Evolutionary conservation across 768 basidiomycete genomes (phyloP), one percentile per base, ranked within the genome.

Genomic region (Podaxis mareebaensis): DNA sequence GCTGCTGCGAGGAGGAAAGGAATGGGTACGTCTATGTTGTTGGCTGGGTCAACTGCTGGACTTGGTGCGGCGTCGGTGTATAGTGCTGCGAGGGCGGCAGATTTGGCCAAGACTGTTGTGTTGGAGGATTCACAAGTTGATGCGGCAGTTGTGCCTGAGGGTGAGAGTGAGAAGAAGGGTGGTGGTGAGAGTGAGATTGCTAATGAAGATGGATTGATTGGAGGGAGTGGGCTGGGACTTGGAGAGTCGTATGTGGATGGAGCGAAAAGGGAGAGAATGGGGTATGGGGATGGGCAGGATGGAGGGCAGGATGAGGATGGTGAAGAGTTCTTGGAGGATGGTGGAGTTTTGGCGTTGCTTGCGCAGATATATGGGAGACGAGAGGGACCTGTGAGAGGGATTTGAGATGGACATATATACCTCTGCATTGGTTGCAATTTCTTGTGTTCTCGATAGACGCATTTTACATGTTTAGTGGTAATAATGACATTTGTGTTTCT

Each of bases 311-410:
- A 86, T 15, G 81, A 89, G 51, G 87, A 87, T 11, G 33, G 33
- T 8, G 91, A 89, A 26, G 79, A 75, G 20, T 44, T 66, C 20
- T 69, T 91, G 65, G 86, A 86, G 69, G 93, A 95, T 74, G 92
- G 85, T 0, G 95, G 95, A 17, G 89, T 97, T 66, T 76, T 96
- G 65, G 93, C 92, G 22, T 71, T 97, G 66, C 72, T 97, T 68
- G 90, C 92, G 48, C 90, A 96, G 78, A 95, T 97, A 56, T 94
- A 96, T 74, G 86, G 83, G 52, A 79, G 83, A 67, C 80, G 78
- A 65, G 85, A 86, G 53, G 82, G 80, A 61, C 80, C 81, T 60
- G 75, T 78, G 4, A 77, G 82, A 51, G 78, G 81, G 20, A 80
- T 86, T 60, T 82, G 46, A 53, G 13, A 52, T 46, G 51, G 24